Base-by-base conservation (phyloP, 768 basidiomycete species). In the Pleurotus ostreatus region DNA sequence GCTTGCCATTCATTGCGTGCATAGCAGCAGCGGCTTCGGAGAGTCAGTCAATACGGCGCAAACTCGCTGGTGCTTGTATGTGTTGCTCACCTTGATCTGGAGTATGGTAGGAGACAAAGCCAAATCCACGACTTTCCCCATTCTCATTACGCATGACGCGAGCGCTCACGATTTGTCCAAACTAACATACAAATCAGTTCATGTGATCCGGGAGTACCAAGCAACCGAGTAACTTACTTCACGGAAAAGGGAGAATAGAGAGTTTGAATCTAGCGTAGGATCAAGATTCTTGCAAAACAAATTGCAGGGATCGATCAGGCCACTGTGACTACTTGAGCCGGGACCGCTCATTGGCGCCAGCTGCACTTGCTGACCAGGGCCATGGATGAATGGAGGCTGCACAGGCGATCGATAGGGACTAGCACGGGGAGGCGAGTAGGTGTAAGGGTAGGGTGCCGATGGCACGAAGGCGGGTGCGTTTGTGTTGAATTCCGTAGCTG, bases 281-380 rank as follows among this genome's bases (percentile, higher is more conserved):
- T 93, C 90, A 49, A 96, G 75, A 66, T 94, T 94, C 91, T 92
- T 92, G 79, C 88, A 91, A 70, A 94, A 94, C 46, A 94, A 71
- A 66, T 93, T 93, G 77, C 91, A 94, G 0, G 92, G 92, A 69
- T 93, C 92, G 59, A 93, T 92, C 23, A 94, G 76, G 16, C 92
- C 92, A 60, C 89, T 92, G 65, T 92, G 89, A 64, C 89, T 92
- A 54, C 62, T 82, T 37, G 89, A 85, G n/a, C 90, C 89, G 39
- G 88, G 90, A 3, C 91, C 91, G 16, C 61, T 59, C 46, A 80
- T 51, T 12, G 92, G 92, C 1, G 92, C 91, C 6, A 86, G 78
- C 68, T 94, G 91, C 34, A 94, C 90, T 68, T 93, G 92, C 66
- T 94, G 92, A 2, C 92, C 92, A 9, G 92, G 92, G 8, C 92